phyloP scores from a whole-genome alignment of 208 protist genomes.

The Trypanosoma mega region DNA sequence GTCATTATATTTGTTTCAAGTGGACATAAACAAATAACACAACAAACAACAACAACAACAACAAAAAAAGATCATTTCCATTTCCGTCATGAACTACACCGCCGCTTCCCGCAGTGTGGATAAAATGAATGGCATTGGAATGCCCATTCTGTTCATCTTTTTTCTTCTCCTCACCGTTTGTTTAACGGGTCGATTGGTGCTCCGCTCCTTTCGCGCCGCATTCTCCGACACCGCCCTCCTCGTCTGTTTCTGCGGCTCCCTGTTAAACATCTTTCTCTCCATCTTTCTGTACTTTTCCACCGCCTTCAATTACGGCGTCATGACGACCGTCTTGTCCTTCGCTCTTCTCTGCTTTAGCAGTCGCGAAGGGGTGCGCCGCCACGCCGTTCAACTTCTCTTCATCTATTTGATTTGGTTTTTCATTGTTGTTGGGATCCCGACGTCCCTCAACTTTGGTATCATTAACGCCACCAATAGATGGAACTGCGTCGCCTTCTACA shows the following conservation, averaged over 20 bases:
- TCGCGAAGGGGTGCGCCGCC: neutral
- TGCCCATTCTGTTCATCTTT: conserved; percentile 22
- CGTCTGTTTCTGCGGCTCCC: conserved; percentile 1
- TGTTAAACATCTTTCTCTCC: conserved; percentile 14
- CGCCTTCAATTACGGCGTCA: conserved; percentile 21
- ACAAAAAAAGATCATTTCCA: conserved; percentile 2
- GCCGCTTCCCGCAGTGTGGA: neutral
- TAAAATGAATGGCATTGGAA: conserved; percentile 17
- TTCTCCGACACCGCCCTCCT: neutral
- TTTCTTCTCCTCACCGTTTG: neutral
- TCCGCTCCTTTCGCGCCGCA: neutral
- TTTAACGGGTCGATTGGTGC: neutral
- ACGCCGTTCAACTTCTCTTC: neutral
- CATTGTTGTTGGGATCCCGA: conserved; percentile 11
- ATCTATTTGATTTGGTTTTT: conserved; percentile 17
- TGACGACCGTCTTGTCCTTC: conserved; percentile 21
- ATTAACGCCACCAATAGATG: conserved; percentile 17
- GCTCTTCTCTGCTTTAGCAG: neutral
- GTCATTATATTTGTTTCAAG: no score
- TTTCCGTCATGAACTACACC: neutral
- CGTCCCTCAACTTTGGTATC: conserved; percentile 4
- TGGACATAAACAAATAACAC: no score
- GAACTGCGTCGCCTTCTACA: conserved; percentile 5
- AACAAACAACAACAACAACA: no score
- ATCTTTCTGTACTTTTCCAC: conserved; percentile 23